Conservation (phyloP, 176 grass and related monocot genomes). For the Musa schizocarpa region DNA sequence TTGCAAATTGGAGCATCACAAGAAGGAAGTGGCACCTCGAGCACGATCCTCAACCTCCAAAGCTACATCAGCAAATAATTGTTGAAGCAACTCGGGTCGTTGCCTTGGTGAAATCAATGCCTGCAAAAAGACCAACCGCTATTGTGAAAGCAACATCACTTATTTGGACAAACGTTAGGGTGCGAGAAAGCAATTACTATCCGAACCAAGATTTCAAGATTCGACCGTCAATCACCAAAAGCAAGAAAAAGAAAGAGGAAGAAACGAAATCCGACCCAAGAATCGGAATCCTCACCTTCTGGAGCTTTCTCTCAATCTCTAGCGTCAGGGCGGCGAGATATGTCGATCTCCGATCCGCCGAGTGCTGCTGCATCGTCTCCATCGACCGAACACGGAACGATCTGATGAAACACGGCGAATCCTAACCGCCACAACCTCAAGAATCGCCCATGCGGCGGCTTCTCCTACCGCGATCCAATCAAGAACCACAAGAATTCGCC, state of each 20-base stretch:
- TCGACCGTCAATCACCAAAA: background rate
- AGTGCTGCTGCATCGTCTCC: constrained; percentile 18
- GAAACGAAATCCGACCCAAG: background rate
- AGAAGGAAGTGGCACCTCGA: constrained; percentile 40
- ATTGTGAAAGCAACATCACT: background rate
- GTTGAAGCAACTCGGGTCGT: constrained; percentile 51
- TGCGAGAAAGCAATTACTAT: background rate
- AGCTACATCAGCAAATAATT: constrained; percentile 78
- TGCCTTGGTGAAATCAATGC: constrained; percentile 51
- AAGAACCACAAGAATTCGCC: background rate
- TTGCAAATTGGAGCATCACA: background rate
- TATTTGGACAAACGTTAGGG: background rate
- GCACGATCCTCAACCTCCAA: constrained; percentile 75
- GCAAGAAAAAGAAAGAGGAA: background rate
- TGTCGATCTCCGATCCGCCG: constrained; percentile 33
- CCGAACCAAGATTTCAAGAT: background rate
- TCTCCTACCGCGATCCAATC: background rate
- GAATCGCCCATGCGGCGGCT: no score
- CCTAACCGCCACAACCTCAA: background rate
- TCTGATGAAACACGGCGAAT: background rate
- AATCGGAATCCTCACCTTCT: constrained; percentile 39
- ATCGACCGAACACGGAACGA: constrained; percentile 8
- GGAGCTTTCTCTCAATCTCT: constrained; percentile 89
- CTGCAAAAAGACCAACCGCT: constrained; percentile 24
- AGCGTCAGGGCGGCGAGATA: constrained; percentile 69